Evolutionary conservation across 1,139 yeast species (phyloP).

Genomic region (Magnusiomyces suaveolens): DNA sequence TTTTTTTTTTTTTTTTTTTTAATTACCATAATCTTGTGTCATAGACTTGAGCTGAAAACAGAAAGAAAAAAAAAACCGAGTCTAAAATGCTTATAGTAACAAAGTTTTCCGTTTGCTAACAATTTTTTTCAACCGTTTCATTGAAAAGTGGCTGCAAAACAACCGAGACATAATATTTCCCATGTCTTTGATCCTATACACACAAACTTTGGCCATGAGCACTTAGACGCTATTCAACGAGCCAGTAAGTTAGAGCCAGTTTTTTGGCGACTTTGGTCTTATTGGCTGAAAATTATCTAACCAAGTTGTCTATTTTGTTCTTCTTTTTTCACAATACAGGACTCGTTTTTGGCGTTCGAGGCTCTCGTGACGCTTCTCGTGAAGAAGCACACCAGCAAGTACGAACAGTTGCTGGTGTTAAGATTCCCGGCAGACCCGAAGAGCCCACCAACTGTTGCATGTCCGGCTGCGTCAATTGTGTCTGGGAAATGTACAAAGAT

Average conservation of each 20-base stretch:
- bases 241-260: slow-evolving; percentile 15
- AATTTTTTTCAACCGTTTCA: not conserved
- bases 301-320: slow-evolving; percentile 8
- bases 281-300: not conserved
- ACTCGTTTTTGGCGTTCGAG: slow-evolving; percentile 33
- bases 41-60: too few species aligned
- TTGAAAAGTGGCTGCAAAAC: slow-evolving; percentile 16
- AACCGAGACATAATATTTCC: slow-evolving; percentile 19
- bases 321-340: not conserved
- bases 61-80: too few species aligned
- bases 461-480: slow-evolving; percentile 95
- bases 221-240: slow-evolving; percentile 17
- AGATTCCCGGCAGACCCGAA: slow-evolving; percentile 68
- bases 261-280: too few species aligned
- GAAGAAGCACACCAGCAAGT: slow-evolving; percentile 25
- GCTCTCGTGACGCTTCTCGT: slow-evolving; percentile 30
- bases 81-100: too few species aligned
- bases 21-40: too few species aligned
- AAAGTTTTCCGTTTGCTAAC: not conserved
- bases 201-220: slow-evolving; percentile 19
- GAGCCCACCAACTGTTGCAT: slow-evolving; percentile 96
- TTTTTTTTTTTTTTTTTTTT: not conserved
- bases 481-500: slow-evolving; percentile 87
- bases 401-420: slow-evolving; percentile 51
- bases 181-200: slow-evolving; percentile 9